A percentile compares a stretch with the other conserved stretches of the same genome.
Conservation (phyloP, 2,329 filamentous ascomycete species). For the Trichophyton verrucosum region DNA sequence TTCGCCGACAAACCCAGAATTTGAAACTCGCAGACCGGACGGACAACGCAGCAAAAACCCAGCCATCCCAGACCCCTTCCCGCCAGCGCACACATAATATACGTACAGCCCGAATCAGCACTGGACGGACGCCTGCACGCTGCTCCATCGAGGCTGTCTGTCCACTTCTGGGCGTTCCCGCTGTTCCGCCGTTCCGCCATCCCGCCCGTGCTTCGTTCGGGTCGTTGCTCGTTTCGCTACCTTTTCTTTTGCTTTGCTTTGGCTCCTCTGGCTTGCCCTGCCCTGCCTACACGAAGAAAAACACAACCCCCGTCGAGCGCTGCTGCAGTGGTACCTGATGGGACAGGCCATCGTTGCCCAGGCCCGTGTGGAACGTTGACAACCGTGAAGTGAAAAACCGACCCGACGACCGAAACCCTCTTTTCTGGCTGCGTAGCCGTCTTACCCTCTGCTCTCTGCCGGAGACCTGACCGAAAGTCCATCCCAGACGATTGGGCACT, state of each 20-base stretch:
- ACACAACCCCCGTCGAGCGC: neutral
- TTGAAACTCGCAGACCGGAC: neutral
- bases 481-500: constrained; percentile 5
- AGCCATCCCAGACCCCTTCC: neutral
- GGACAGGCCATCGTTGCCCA: constrained; percentile 7
- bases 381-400: neutral
- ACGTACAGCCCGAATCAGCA: neutral
- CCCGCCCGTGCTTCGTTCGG: neutral
- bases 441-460: neutral
- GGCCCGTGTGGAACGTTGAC: constrained; percentile 9
- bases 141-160: neutral
- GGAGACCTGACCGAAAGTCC: constrained; percentile 2
- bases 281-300: neutral
- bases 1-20: constrained; percentile 3
- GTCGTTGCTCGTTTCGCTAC: too few species aligned
- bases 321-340: constrained; percentile 13
- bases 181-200: neutral
- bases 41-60: neutral
- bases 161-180: neutral
- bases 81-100: constrained; percentile 2
- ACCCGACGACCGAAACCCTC: constrained; percentile 4
- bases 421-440: neutral
- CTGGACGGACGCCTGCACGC: neutral
- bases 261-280: neutral
- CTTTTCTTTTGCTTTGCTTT: too few species aligned